phyloP scores from a whole-genome alignment of 805 yeast genomes.

The Kregervanrija pseudodelftensis region DNA sequence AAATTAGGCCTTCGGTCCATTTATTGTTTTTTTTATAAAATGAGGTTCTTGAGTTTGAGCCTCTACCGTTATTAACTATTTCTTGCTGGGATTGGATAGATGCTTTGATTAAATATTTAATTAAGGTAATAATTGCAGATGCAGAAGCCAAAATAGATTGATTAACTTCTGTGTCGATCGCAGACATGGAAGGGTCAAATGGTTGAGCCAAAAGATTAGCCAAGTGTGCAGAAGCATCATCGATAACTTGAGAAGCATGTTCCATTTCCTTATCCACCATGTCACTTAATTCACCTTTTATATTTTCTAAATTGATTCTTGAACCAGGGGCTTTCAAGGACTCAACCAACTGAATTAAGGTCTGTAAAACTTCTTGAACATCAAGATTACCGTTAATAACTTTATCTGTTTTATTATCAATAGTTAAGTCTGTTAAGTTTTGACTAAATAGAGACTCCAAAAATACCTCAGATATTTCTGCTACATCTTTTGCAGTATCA shows the following conservation, averaged over 20 bases:
- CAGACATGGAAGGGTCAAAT: constrained; percentile 43
- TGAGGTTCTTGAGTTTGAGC: constrained; percentile 57
- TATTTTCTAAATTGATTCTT: constrained; percentile 18
- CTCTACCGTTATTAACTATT: constrained; percentile 58
- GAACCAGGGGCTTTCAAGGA: constrained; percentile 34
- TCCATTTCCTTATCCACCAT: constrained; percentile 68
- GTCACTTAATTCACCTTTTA: constrained; percentile 53
- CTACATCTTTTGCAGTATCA: constrained; percentile 45
- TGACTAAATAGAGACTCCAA: constrained; percentile 53
- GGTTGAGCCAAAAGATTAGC: constrained; percentile 41
- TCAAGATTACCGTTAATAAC: constrained; percentile 71
- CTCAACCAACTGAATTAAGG: constrained; percentile 48
- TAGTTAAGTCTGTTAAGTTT: constrained; percentile 39
- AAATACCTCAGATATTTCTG: constrained; percentile 54
- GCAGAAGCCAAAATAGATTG: constrained; percentile 75
- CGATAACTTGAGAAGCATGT: constrained; percentile 64
- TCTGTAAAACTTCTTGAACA: constrained; percentile 65
- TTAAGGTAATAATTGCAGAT: constrained; percentile 71
- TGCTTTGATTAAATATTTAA: constrained; percentile 61
- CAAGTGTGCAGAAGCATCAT: constrained; percentile 56
- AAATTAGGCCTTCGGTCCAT: constrained; percentile 90
- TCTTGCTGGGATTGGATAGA: constrained; percentile 79
- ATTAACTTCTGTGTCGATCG: constrained; percentile 60
- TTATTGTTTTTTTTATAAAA: constrained; percentile 82
- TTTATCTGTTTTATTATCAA: constrained; percentile 65